A percentile compares a stretch with the other conserved stretches of the same genome.
These are phyloP conservation scores for Aspergillus novoparasiticus DNA, from an alignment of 2,329 filamentous ascomycete species.

Conservation along the genomic window DNA sequence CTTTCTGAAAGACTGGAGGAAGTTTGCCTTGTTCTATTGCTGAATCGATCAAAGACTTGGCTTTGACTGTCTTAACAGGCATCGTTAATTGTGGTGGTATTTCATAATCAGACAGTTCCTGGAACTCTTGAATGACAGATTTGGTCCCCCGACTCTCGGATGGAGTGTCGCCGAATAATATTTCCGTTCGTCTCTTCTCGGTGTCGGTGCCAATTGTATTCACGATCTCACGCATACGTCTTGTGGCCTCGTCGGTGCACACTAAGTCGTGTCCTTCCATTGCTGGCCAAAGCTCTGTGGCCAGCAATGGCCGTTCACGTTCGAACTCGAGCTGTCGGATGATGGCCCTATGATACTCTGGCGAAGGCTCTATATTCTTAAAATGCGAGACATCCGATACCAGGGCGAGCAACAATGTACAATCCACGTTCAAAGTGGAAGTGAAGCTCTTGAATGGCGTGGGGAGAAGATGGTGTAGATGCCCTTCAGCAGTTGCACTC, in stretches of 20 bases:
- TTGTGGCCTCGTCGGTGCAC: conserved; percentile 67
- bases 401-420: conserved; percentile 70
- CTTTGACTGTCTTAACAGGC: conserved; percentile 61
- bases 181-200: conserved; percentile 60
- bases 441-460: conserved; percentile 46
- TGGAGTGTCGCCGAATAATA: conserved; percentile 58
- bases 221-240: conserved; percentile 68
- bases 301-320: conserved; percentile 60
- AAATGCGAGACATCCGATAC: conserved; percentile 73
- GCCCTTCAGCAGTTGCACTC: conserved; percentile 14
- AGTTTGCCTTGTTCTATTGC: conserved; percentile 42
- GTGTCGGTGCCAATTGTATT: conserved; percentile 63
- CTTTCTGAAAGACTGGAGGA: conserved; percentile 47
- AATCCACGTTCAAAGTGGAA: conserved; percentile 51
- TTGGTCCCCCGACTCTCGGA: conserved; percentile 35
- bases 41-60: conserved; percentile 44
- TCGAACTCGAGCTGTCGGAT: conserved; percentile 68
- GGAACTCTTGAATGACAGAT: conserved; percentile 40
- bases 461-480: conserved; percentile 41
- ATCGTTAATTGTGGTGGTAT: conserved; percentile 60
- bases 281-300: conserved; percentile 64
- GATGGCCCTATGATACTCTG: conserved; percentile 63
- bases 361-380: conserved; percentile 45
- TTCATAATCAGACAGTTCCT: conserved; percentile 55
- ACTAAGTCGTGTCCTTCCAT: conserved; percentile 60